Evolutionary conservation across 1,284 basidiomycete species (phyloP), one percentile per base, ranked within the genome.

Genomic region (Ustilago sp.): DNA sequence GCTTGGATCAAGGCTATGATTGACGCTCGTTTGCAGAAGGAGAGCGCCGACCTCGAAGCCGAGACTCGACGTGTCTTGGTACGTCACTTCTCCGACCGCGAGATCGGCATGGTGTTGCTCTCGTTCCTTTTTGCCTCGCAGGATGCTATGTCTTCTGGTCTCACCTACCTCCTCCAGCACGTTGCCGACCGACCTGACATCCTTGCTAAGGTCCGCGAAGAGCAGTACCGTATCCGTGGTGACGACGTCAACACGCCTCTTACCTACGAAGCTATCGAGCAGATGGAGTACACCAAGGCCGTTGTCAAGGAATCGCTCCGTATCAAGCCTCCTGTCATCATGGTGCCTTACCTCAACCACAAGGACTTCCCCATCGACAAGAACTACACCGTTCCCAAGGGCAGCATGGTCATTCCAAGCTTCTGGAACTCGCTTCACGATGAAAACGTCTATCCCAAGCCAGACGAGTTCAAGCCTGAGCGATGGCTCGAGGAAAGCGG

Each of bases 41-140:
- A 82, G 48, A 92, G 93, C 76, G 90, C 91, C 68, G 75, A 81
- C 4, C 63, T 80, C 8, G 88, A 88, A 63, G 77, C 68, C 41
- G 86, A 88, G 73, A 86, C 87, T 54, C 86, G 87, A 55, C 83
- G 88, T 19, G 86, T 89, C 45, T 84, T 87, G 19, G 77, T 86
- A 17, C 90, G 90, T 77, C 94, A 98, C 80, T 98, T 96, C 88
- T 93, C 91, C 70, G 93, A 98, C 87, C 90, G 91, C 80, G 96
- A 99, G 88, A 99, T 99, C 90, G 95, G 92, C 36, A 94, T 98
- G 92, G 95, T 97, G 78, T 91, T 99, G 83, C 84, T 87, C 43
- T 94, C 93, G 23, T 99, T 99, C 92, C 89, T 99, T 68, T 99
- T 99, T 83, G 96, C 97, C 9, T 94, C 93, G 32, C 96, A 99